phyloP scores from a whole-genome alignment of 2,329 filamentous ascomycete species.

The Diaporthe capsici region DNA sequence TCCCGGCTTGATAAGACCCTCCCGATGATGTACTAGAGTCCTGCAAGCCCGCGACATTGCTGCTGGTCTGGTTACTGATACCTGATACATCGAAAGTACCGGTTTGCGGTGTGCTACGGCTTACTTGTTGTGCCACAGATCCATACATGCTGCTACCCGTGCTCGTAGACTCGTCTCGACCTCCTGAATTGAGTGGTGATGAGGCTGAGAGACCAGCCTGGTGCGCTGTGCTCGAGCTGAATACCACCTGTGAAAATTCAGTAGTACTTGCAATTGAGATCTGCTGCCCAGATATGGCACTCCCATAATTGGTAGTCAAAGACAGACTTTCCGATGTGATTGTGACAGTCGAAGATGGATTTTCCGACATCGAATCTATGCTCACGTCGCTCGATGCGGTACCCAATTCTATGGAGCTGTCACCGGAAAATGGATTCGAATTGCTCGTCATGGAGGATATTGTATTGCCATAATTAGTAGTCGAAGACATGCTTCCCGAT shows the following conservation, averaged over 20 bases:
- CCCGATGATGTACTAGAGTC: neutral
- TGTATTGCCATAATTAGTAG: neutral
- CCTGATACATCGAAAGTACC: neutral
- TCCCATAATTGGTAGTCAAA: neutral
- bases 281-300: neutral
- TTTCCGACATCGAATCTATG: too few species aligned
- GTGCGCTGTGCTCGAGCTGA: neutral
- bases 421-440: too few species aligned
- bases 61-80: neutral
- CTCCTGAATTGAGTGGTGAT: neutral
- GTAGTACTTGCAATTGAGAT: too few species aligned
- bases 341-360: too few species aligned
- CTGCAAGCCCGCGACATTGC: neutral
- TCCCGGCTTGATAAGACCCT: neutral
- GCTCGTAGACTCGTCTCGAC: neutral
- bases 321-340: too few species aligned
- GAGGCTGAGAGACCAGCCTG: neutral
- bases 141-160: accelerated
- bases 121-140: neutral
- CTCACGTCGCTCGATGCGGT: neutral
- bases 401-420: neutral
- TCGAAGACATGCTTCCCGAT: neutral
- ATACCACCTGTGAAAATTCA: neutral
- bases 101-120: neutral
- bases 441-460: neutral